Evolutionary conservation across 345 rosid genomes (phyloP).

Genomic region (Ceriops tagal): DNA sequence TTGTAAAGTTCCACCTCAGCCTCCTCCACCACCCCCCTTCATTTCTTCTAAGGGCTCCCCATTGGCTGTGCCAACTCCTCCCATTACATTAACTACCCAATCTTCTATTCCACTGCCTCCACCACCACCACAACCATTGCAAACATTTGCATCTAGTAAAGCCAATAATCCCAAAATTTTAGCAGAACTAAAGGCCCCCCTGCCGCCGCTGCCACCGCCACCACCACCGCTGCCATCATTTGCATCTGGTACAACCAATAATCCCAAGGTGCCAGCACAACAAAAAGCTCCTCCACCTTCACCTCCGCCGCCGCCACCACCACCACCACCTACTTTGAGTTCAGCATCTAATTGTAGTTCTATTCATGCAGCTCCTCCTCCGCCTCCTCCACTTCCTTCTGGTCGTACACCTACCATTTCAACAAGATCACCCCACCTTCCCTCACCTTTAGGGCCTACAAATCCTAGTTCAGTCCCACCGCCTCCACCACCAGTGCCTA

Average conservation of each 20-base stretch:
- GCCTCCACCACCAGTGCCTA: slow-evolving; percentile 58
- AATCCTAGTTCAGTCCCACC: slow-evolving; percentile 24
- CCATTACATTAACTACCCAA: slow-evolving; percentile 17
- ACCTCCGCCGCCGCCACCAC: slow-evolving; percentile 10
- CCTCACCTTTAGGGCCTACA: slow-evolving; percentile 12
- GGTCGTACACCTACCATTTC: slow-evolving; percentile 12
- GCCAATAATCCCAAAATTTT: slow-evolving; percentile 2
- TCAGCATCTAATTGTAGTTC: slow-evolving; percentile 27
- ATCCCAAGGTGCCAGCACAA: background rate
- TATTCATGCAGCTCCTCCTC: slow-evolving; percentile 28
- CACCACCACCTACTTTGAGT: slow-evolving; percentile 4
- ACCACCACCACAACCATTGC: slow-evolving; percentile 28
- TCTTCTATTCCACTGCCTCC: slow-evolving; percentile 17
- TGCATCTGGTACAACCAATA: slow-evolving; percentile 10
- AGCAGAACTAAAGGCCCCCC: background rate
- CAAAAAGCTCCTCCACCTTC: background rate
- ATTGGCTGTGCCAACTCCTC: slow-evolving; percentile 29
- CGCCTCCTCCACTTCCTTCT: slow-evolving; percentile 25
- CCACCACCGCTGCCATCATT: slow-evolving; percentile 28
- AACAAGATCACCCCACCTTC: slow-evolving; percentile 33
- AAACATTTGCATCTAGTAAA: slow-evolving; percentile 18
- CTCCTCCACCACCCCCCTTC: slow-evolving; percentile 32
- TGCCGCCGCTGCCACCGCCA: slow-evolving; percentile 1
- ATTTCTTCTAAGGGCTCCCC: slow-evolving; percentile 9
- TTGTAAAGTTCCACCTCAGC: slow-evolving; percentile 16